These are phyloP conservation scores for Pleurotus ostreatus DNA, from an alignment of 768 basidiomycete species.

Conservation along the genomic window DNA sequence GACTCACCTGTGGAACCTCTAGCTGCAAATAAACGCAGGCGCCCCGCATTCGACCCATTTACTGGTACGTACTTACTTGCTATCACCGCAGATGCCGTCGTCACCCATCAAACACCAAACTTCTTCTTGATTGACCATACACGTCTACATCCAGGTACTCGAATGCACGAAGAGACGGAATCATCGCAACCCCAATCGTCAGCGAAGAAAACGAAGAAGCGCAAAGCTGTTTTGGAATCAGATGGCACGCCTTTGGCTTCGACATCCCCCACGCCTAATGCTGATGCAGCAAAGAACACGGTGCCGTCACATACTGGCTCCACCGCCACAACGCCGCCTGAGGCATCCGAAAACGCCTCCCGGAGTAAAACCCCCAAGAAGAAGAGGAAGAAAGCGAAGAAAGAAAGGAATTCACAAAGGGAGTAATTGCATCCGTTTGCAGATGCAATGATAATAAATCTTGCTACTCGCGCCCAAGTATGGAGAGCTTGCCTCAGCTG, in stretches of 20 bases:
- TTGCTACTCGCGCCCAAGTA: too few species aligned
- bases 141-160: too few species aligned
- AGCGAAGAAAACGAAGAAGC: constrained; percentile 1
- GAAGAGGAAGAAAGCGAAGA: constrained; percentile 29
- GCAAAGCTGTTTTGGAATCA: not conserved
- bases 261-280: not conserved
- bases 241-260: too few species aligned
- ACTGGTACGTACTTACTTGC: constrained; percentile 38
- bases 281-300: not conserved
- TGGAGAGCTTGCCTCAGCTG: too few species aligned
- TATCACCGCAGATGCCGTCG: too few species aligned
- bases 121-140: too few species aligned
- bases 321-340: constrained; percentile 2
- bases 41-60: constrained; percentile 60
- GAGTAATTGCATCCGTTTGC: too few species aligned
- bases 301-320: not conserved
- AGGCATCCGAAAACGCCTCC: constrained; percentile 1
- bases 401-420: constrained; percentile 8
- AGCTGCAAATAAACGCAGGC: constrained; percentile 38
- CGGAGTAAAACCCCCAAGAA: constrained; percentile 23
- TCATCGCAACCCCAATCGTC: not conserved
- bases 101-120: too few species aligned
- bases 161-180: too few species aligned
- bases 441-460: too few species aligned
- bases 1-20: not conserved